Conservation (phyloP, 805 yeast species). For the Ogataea paraovalis region DNA sequence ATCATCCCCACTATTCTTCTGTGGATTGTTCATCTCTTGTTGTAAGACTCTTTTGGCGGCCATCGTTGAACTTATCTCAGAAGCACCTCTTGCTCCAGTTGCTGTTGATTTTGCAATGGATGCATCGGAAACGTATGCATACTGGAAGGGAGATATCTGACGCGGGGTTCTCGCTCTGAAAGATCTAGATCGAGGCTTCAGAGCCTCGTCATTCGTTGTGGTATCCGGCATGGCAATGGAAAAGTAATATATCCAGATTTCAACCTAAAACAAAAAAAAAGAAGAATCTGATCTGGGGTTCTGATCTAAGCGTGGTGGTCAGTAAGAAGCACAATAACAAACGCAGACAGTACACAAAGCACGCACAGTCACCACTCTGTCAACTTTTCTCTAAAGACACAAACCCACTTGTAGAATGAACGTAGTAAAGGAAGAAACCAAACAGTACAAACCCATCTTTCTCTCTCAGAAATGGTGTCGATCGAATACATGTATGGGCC, state of each 20-base stretch:
- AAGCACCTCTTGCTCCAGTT: background rate
- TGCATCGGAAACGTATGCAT: background rate
- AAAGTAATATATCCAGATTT: no score
- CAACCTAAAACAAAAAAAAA: background rate
- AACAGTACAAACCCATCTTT: no score
- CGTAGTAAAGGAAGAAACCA: no score
- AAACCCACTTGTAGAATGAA: no score
- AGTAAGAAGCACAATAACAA: no score
- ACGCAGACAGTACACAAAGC: no score
- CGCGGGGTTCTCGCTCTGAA: slow-evolving; percentile 6
- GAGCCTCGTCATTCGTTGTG: background rate
- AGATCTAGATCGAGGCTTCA: background rate
- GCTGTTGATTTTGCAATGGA: background rate
- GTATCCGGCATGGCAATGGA: background rate
- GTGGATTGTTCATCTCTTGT: slow-evolving; percentile 12
- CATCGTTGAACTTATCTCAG: background rate
- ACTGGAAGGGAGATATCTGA: slow-evolving; percentile 6
- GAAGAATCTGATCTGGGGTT: no score
- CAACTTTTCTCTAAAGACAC: no score
- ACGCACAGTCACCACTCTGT: no score
- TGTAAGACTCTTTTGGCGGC: slow-evolving; percentile 7
- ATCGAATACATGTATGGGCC: no score
- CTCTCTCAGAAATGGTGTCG: no score
- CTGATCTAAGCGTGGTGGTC: no score
- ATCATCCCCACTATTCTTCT: background rate